Percentiles rank a stretch among this genome's conserved stretches.
These are phyloP conservation scores for Parathielavia hyrcaniae DNA, from an alignment of 495 filamentous ascomycete species.

Conservation along the genomic window DNA sequence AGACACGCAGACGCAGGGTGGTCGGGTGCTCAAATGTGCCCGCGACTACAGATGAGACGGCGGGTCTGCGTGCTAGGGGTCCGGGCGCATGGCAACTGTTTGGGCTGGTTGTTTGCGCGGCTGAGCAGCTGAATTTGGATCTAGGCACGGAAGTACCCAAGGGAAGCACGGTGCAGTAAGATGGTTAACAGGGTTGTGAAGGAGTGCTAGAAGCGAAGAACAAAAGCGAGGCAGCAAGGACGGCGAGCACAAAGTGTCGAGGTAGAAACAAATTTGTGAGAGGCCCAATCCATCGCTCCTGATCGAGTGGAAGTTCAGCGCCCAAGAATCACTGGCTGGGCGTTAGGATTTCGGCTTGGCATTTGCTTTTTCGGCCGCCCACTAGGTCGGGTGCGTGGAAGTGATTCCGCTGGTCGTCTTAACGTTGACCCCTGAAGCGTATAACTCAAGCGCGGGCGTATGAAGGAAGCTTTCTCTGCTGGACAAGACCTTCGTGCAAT, in stretches of 20 bases:
- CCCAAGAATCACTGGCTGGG: slow-evolving; percentile 14
- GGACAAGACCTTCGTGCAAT: no score
- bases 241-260: slow-evolving; percentile 12
- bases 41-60: background rate
- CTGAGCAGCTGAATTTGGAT: no score
- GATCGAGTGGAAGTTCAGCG: slow-evolving; percentile 9
- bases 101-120: background rate
- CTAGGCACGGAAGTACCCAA: slow-evolving; percentile 4
- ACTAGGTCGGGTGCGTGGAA: slow-evolving; percentile 2
- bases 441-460: no score
- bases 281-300: background rate
- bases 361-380: slow-evolving; percentile 8
- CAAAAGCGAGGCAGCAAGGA: background rate
- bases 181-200: background rate
- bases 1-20: background rate
- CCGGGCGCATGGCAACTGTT: slow-evolving; percentile 24
- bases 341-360: slow-evolving; percentile 7
- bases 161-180: background rate
- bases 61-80: slow-evolving; percentile 13
- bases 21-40: background rate
- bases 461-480: no score
- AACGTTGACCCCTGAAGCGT: slow-evolving; percentile 5
- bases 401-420: slow-evolving; percentile 1
- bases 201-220: background rate
- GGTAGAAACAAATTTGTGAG: slow-evolving; percentile 12